Percentiles rank a stretch among this genome's conserved stretches.
Conservation (phyloP, 2,329 filamentous ascomycete species). For the Neurospora sp. region DNA sequence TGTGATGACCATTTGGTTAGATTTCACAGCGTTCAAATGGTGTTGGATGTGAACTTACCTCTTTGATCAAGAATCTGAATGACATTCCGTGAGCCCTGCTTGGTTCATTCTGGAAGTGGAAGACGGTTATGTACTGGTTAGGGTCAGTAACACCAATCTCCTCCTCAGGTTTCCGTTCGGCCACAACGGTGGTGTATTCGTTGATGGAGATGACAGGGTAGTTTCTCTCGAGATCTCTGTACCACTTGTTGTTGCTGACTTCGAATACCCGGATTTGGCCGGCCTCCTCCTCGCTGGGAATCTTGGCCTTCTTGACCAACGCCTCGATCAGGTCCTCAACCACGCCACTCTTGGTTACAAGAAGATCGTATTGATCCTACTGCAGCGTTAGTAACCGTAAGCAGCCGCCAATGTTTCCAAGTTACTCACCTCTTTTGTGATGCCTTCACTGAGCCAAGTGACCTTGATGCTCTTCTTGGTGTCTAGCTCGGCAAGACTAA, state of each 20-base stretch:
- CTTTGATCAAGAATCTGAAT: conserved; percentile 79
- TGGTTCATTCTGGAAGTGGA: conserved; percentile 88
- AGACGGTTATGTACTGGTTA: conserved; percentile 59
- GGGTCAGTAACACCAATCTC: conserved; percentile 47
- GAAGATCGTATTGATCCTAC: conserved; percentile 67
- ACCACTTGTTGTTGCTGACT: conserved; percentile 70
- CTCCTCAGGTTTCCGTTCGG: conserved; percentile 69
- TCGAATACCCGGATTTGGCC: conserved; percentile 74
- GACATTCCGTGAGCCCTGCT: conserved; percentile 78
- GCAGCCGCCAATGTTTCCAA: neutral
- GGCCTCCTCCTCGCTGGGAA: conserved; percentile 62
- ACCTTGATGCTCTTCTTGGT: conserved; percentile 83
- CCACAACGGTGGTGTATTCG: conserved; percentile 74
- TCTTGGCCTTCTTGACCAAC: conserved; percentile 69
- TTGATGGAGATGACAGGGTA: conserved; percentile 72
- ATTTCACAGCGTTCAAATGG: neutral
- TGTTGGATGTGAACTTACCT: conserved; percentile 40
- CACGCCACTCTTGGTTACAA: conserved; percentile 78
- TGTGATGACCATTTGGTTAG: conserved; percentile 27
- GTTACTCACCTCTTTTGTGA: conserved; percentile 69
- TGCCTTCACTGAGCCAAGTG: conserved; percentile 77
- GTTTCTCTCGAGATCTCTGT: conserved; percentile 62
- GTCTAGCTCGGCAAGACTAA: conserved; percentile 86
- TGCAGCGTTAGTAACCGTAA: conserved; percentile 15
- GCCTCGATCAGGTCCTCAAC: conserved; percentile 68